Base-by-base conservation (phyloP, 2,329 filamentous ascomycete genomes). In the Alternaria viburni region DNA sequence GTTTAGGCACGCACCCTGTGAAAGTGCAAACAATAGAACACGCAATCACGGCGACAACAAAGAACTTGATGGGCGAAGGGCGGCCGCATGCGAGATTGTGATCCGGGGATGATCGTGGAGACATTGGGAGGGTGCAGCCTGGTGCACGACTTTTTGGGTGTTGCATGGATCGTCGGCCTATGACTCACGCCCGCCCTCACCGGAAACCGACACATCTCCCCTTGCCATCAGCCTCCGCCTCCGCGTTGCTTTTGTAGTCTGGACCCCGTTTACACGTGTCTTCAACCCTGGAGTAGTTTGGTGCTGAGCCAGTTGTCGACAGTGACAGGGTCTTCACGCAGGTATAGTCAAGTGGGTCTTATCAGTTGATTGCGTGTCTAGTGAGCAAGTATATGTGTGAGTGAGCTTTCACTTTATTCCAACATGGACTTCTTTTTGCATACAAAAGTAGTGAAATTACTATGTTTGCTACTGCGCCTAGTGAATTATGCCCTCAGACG, bases 151-250 rank as follows among this genome's bases (percentile, higher is more conserved):
- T 59, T 60, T 63, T 55, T 54, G 56, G 30, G 57, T 43, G 57
- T 52, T 54, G 59, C 65, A 46, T 61, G 36, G 52, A 32, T 60
- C 52, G 60, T 66, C 65, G 69, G 64, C 62, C 36, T 66, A 72
- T 72, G 70, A 72, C 70, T 72, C 70, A 72, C 62, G 62, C 45
- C 50, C 55, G 62, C 57, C 63, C 62, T 69, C 65, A 69, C 69
- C 65, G 65, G 65, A 61, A 65, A 61, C 54, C 49, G 62, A 62
- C 54, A 65, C 64, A 61, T 62, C 58, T 65, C 59, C 59, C 57
- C 32, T 62, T 61, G 63, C 62, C 65, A 66, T 67, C 54, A 47
- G 45, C 57, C n/a, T 57, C 26, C 36, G 46, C 57, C 50, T 55
- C 30, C 44, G 25, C 19, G 13, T 59, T 54, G 54, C 45, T 49